These are phyloP conservation scores for Aspergillus baeticus DNA, from an alignment of 495 filamentous ascomycete species.

Conservation along the genomic window DNA sequence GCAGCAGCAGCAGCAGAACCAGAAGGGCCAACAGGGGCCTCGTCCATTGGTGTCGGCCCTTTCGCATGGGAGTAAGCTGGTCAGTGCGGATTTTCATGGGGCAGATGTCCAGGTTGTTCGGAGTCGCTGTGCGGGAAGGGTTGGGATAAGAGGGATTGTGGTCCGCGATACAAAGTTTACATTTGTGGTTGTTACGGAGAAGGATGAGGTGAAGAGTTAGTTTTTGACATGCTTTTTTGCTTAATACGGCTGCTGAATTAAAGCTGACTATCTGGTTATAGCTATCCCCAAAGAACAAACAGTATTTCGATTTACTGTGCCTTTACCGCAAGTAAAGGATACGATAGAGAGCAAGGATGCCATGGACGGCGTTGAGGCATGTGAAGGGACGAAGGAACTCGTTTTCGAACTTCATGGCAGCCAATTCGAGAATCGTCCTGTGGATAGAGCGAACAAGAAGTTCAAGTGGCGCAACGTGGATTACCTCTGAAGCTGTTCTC, in stretches of 20 bases:
- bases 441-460: constrained; percentile 85
- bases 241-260: neutral
- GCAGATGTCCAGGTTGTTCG: constrained; percentile 81
- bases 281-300: constrained; percentile 86
- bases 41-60: constrained; percentile 41
- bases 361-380: neutral
- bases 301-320: constrained; percentile 75
- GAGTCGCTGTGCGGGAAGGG: constrained; percentile 73
- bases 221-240: constrained; percentile 11
- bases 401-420: constrained; percentile 86
- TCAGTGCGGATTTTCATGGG: constrained; percentile 86
- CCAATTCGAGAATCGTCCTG: constrained; percentile 78
- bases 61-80: constrained; percentile 64
- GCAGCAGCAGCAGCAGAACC: neutral
- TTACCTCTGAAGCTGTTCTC: constrained; percentile 54
- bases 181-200: constrained; percentile 76
- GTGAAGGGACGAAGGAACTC: constrained; percentile 38
- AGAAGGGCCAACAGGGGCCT: constrained; percentile 19
- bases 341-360: constrained; percentile 14
- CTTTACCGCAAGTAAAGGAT: constrained; percentile 34
- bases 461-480: constrained; percentile 75
- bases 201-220: constrained; percentile 61
- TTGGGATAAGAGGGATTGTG: constrained; percentile 83
- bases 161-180: constrained; percentile 82
- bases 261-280: constrained; percentile 20